Percentiles rank a stretch among this genome's conserved stretches.
phyloP scores from a whole-genome alignment of 2,329 filamentous ascomycete genomes.

The Cercospora sojina region DNA sequence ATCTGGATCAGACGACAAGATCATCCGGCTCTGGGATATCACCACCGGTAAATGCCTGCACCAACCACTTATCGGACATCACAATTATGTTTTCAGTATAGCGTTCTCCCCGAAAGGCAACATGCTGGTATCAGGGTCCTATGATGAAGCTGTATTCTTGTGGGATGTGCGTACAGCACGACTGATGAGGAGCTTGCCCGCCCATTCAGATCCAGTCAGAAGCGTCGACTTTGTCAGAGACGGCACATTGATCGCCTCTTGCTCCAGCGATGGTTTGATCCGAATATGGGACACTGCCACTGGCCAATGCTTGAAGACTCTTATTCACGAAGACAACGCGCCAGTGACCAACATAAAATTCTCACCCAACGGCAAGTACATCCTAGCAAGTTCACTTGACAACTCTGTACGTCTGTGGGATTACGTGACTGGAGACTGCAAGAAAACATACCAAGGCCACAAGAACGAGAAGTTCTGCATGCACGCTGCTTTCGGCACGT shows the following conservation, averaged over 20 bases:
- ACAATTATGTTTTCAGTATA: constrained; percentile 92
- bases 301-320: constrained; percentile 88
- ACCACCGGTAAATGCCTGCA: constrained; percentile 59
- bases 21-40: constrained; percentile 86
- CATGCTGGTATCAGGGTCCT: constrained; percentile 90
- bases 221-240: constrained; percentile 92
- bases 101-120: constrained; percentile 98
- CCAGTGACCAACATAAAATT: constrained; percentile 87
- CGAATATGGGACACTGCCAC: constrained; percentile 95
- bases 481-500: constrained; percentile 77
- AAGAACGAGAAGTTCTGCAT: constrained; percentile 80
- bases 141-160: constrained; percentile 94
- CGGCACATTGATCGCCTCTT: constrained; percentile 87
- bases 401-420: constrained; percentile 90
- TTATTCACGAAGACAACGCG: constrained; percentile 95
- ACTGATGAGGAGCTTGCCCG: constrained; percentile 85
- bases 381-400: constrained; percentile 89
- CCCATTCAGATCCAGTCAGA: constrained; percentile 90
- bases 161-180: constrained; percentile 91
- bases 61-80: constrained; percentile 73
- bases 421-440: constrained; percentile 83
- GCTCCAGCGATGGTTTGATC: constrained; percentile 86
- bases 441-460: constrained; percentile 97
- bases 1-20: constrained; percentile 93
- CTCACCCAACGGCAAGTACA: constrained; percentile 88